A percentile compares a stretch with the other conserved stretches of the same genome.
phyloP scores from a whole-genome alignment of 306 rosid genomes.

The Cicer cuneatum region DNA sequence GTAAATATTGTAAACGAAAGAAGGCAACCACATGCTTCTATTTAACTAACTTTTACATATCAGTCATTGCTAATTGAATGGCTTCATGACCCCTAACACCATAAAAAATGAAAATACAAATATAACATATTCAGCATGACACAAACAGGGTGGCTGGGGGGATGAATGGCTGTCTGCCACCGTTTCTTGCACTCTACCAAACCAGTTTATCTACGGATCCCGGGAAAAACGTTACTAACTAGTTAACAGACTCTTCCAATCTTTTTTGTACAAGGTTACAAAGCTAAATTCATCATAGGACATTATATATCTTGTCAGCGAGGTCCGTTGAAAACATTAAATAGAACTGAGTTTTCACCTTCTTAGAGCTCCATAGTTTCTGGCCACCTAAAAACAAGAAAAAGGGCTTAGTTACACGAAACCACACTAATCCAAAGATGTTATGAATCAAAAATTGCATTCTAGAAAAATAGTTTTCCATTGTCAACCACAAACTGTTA shows the following conservation, averaged over 20 bases:
- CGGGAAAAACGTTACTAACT: slow-evolving; percentile 8
- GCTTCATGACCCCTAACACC: not conserved
- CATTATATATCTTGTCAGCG: slow-evolving; percentile 15
- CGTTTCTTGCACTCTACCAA: slow-evolving; percentile 19
- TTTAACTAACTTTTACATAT: not conserved
- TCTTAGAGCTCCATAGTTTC: slow-evolving; percentile 91
- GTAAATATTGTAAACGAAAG: slow-evolving; percentile 2
- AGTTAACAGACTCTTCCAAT: slow-evolving; percentile 7
- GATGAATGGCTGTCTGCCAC: not conserved
- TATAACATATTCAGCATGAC: not conserved
- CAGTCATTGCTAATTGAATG: slow-evolving; percentile 9
- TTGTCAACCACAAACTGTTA: slow-evolving; percentile 10
- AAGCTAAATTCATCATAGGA: slow-evolving; percentile 35
- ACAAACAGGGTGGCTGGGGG: not conserved
- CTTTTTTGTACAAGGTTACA: slow-evolving; percentile 27
- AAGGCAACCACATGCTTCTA: slow-evolving; percentile 5
- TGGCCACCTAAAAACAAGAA: slow-evolving; percentile 66
- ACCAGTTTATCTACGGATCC: slow-evolving; percentile 31
- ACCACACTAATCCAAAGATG: slow-evolving; percentile 12
- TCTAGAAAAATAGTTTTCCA: slow-evolving; percentile 7
- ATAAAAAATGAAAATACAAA: not conserved
- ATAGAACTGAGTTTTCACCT: slow-evolving; percentile 50
- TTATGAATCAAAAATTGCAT: slow-evolving; percentile 19
- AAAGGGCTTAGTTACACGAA: slow-evolving; percentile 38
- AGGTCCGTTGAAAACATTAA: slow-evolving; percentile 26